Percentiles rank a stretch among this genome's conserved stretches.
Conservation (phyloP, 306 rosid genomes). For the Albizia julibrissin region DNA sequence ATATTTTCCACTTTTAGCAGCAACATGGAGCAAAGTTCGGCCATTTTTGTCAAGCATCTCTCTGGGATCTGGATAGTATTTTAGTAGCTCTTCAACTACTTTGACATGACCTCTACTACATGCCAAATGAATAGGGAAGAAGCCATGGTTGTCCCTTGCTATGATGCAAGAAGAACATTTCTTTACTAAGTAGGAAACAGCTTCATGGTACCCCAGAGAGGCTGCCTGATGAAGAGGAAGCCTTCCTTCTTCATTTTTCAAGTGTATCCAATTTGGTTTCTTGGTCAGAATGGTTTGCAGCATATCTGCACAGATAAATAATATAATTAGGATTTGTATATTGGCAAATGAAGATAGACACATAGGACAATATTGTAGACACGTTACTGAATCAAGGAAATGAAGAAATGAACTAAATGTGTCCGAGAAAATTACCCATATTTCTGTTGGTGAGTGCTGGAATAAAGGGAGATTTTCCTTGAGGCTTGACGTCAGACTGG, state of each 20-base stretch:
- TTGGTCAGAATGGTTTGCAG: not conserved
- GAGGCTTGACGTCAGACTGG: not conserved
- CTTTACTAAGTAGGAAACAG: conserved; percentile 1
- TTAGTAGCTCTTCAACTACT: conserved; percentile 14
- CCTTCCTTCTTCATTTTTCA: not conserved
- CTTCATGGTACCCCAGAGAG: conserved; percentile 27
- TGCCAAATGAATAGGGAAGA: conserved; percentile 33
- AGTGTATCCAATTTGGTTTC: conserved; percentile 24
- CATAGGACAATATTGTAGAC: no score
- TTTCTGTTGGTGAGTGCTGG: not conserved
- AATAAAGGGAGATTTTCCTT: conserved; percentile 12
- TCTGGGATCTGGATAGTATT: conserved; percentile 10
- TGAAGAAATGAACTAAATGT: no score
- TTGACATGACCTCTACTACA: not conserved
- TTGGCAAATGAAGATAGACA: not conserved
- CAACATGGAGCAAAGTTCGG: conserved; percentile 30
- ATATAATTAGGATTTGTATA: not conserved
- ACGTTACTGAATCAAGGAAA: no score
- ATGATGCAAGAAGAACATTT: not conserved
- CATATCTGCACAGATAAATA: conserved; percentile 11
- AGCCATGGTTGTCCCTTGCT: conserved; percentile 6
- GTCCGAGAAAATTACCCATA: not conserved
- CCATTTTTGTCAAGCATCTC: conserved; percentile 10
- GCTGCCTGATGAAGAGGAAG: conserved; percentile 36
- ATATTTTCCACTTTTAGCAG: conserved; percentile 20